These are phyloP conservation scores for Naegleria gruberi DNA, from an alignment of 208 protist genomes.

Conservation along the genomic window DNA sequence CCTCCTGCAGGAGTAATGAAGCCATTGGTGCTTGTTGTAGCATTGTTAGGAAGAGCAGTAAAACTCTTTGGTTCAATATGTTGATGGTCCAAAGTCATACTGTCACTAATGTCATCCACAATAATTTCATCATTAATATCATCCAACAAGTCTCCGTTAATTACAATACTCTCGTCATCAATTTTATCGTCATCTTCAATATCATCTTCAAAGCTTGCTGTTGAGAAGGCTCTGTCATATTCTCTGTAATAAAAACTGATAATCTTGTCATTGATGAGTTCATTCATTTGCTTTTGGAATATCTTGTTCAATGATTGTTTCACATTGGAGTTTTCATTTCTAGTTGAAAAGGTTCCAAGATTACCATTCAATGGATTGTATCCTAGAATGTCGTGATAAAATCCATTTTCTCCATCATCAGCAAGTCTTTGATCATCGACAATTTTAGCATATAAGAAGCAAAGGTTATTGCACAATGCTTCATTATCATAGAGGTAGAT, in stretches of 20 bases:
- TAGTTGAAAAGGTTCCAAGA: neutral
- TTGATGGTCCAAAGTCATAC: neutral
- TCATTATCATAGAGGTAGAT: neutral
- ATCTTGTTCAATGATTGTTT: neutral
- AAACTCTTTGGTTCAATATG: neutral
- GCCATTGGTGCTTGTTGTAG: neutral
- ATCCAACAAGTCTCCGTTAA: neutral
- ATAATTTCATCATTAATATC: neutral
- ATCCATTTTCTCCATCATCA: neutral
- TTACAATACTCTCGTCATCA: neutral
- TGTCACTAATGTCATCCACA: neutral
- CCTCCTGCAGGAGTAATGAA: neutral
- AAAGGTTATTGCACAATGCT: neutral
- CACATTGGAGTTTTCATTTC: neutral
- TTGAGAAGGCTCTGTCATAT: neutral
- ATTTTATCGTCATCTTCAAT: no score
- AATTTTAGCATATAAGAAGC: neutral
- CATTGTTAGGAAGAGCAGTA: neutral
- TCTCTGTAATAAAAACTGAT: neutral
- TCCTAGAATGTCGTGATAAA: neutral
- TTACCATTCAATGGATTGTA: neutral
- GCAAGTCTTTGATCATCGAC: neutral
- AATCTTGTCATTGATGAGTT: neutral
- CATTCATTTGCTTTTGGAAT: neutral
- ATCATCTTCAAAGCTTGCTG: neutral